Percentiles rank a stretch among this genome's conserved stretches.
phyloP scores from a whole-genome alignment of 352 stramenopile genomes.

The Pseudoperonospora humuli region DNA sequence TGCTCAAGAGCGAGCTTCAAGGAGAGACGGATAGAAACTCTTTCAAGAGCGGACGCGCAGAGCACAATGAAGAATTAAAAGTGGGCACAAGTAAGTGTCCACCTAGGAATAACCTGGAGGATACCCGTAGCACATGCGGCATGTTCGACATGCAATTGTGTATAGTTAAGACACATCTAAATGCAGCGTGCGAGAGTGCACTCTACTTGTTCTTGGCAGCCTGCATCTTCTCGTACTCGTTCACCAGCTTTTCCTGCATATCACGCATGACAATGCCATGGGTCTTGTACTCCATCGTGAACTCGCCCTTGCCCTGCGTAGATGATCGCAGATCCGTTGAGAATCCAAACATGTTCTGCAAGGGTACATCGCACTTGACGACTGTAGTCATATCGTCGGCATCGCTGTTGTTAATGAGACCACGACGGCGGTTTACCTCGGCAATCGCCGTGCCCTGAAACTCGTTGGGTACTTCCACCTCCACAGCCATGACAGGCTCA shows the following conservation, averaged over 20 bases:
- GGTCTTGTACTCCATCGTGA: slow-evolving; percentile 99
- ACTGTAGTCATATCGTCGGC: slow-evolving; percentile 92
- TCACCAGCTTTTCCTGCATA: slow-evolving; percentile 92
- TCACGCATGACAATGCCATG: slow-evolving; percentile 91
- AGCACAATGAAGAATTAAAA: too few relatives aligned
- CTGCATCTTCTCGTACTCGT: slow-evolving; percentile 88
- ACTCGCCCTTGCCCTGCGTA: slow-evolving; percentile 97
- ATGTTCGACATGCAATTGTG: too few relatives aligned
- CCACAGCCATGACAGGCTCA: slow-evolving; percentile 95
- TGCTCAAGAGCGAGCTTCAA: too few relatives aligned
- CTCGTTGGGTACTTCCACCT: slow-evolving; percentile 91
- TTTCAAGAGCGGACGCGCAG: too few relatives aligned
- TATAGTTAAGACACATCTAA: too few relatives aligned
- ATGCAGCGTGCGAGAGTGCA: not conserved
- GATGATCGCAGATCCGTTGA: slow-evolving; percentile 94
- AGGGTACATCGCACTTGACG: slow-evolving; percentile 90
- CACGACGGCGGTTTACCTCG: slow-evolving; percentile 91
- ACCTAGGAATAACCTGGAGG: too few relatives aligned
- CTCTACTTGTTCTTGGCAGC: slow-evolving; percentile 72
- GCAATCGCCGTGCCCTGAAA: slow-evolving; percentile 94
- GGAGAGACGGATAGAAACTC: too few relatives aligned
- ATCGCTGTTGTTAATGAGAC: slow-evolving; percentile 94
- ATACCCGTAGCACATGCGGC: too few relatives aligned
- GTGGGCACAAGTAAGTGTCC: too few relatives aligned
- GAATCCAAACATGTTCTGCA: slow-evolving; percentile 99